Percentiles rank a stretch among this genome's conserved stretches.
Conservation (phyloP, 2,329 filamentous ascomycete genomes). For the Metarhizium robertsii region DNA sequence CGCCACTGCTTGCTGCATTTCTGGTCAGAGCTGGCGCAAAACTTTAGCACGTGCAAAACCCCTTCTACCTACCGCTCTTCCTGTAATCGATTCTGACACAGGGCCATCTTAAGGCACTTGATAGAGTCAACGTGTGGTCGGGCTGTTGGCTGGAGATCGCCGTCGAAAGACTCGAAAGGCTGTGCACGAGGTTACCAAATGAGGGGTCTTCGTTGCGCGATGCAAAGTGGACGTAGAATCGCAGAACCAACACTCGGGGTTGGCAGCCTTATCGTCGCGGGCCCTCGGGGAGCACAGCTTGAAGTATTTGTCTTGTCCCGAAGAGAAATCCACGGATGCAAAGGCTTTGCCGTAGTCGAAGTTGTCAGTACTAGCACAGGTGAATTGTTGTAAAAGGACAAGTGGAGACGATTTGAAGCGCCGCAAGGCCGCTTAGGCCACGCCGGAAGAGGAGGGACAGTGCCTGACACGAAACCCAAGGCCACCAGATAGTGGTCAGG, state of each 20-base stretch:
- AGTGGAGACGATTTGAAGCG: not conserved
- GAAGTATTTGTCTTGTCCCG: not conserved
- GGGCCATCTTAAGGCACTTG: slow-evolving; percentile 52
- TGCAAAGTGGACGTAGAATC: not conserved
- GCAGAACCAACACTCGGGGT: not conserved
- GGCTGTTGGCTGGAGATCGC: not conserved
- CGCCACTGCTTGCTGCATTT: slow-evolving; percentile 82
- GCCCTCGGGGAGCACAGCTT: not conserved
- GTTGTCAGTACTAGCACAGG: not conserved
- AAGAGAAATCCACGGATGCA: not conserved
- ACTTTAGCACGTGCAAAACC: not conserved
- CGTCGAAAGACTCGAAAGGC: not conserved
- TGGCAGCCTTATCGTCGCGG: not conserved
- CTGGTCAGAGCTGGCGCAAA: slow-evolving; percentile 12
- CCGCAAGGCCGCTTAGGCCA: not conserved
- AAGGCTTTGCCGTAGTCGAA: not conserved
- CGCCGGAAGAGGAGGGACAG: too few relatives aligned
- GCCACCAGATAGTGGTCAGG: too few relatives aligned
- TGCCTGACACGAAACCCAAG: too few relatives aligned
- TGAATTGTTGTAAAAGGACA: too few relatives aligned
- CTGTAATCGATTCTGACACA: slow-evolving; percentile 79
- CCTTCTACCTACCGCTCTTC: slow-evolving; percentile 64
- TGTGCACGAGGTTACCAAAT: not conserved
- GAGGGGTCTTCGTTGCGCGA: not conserved
- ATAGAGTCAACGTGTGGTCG: not conserved